These are phyloP conservation scores for Huntiella savannae DNA, from an alignment of 2,329 filamentous ascomycete genomes.

Conservation along the genomic window DNA sequence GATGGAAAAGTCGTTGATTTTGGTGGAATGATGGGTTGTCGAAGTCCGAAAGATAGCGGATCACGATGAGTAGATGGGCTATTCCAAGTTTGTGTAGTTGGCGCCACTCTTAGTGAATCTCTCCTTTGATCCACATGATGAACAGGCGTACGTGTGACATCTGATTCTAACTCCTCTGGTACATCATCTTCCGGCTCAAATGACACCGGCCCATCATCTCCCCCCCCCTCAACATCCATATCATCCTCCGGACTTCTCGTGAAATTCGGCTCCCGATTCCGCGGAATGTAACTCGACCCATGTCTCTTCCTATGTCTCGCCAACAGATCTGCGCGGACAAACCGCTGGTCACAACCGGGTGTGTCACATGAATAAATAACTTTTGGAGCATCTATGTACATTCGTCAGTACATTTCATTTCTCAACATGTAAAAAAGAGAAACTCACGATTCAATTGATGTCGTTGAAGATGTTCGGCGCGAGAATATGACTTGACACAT, in stretches of 20 bases:
- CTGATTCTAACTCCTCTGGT: too few species aligned
- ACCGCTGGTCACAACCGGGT: slow-evolving; percentile 53
- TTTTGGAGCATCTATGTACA: slow-evolving; percentile 44
- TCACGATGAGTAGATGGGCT: too few species aligned
- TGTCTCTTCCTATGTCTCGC: slow-evolving; percentile 49
- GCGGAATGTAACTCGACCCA: slow-evolving; percentile 32
- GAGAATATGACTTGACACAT: slow-evolving; percentile 64
- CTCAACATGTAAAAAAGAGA: background rate
- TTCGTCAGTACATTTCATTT: slow-evolving; percentile 11
- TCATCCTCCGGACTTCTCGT: background rate
- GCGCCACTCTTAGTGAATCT: too few species aligned
- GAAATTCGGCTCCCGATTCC: slow-evolving; percentile 25
- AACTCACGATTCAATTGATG: slow-evolving; percentile 60
- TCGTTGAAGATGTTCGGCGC: slow-evolving; percentile 62
- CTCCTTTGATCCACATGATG: too few species aligned
- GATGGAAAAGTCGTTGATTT: too few species aligned
- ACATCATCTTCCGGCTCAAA: too few species aligned
- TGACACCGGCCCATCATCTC: too few species aligned
- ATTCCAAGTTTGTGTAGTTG: too few species aligned
- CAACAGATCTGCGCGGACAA: slow-evolving; percentile 61
- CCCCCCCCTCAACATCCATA: background rate
- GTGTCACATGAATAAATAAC: slow-evolving; percentile 64
- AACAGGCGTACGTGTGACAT: too few species aligned
- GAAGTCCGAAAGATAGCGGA: too few species aligned
- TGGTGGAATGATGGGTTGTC: too few species aligned